Percentiles rank a stretch among this genome's conserved stretches.
Evolutionary conservation across 2,329 filamentous ascomycete genomes (phyloP).

Genomic region (Ilyonectria robusta): DNA sequence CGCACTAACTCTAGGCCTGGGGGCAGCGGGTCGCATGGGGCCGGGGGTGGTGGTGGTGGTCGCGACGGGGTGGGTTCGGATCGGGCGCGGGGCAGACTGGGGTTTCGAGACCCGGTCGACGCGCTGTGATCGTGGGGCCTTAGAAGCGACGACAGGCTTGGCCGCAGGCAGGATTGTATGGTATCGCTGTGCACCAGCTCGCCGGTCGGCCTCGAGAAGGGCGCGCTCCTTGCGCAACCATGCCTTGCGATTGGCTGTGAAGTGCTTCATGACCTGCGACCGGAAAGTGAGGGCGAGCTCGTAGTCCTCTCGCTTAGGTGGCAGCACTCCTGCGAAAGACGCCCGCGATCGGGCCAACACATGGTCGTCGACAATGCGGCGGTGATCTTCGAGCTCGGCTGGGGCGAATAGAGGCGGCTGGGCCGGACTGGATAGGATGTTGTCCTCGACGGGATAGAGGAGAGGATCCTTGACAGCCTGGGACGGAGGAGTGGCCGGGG

Average conservation of each 20-base stretch:
- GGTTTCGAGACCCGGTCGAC: constrained; percentile 56
- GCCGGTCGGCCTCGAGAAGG: constrained; percentile 63
- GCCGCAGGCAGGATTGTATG: constrained; percentile 60
- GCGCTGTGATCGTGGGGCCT: constrained; percentile 49
- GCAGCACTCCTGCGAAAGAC: constrained; percentile 60
- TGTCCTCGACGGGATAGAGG: constrained; percentile 67
- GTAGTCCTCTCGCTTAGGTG: constrained; percentile 68
- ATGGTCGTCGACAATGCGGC: constrained; percentile 66
- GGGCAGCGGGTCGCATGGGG: constrained; percentile 47
- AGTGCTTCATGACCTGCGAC: constrained; percentile 66
- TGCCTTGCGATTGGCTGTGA: constrained; percentile 57
- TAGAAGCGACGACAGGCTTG: constrained; percentile 51
- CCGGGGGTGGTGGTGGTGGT: constrained; percentile 43
- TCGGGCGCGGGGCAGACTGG: constrained; percentile 52
- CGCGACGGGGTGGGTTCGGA: constrained; percentile 48
- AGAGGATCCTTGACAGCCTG: constrained; percentile 67
- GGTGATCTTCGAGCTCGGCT: constrained; percentile 57
- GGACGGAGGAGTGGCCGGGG: constrained; percentile 47
- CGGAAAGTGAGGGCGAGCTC: constrained; percentile 66
- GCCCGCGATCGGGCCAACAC: constrained; percentile 59
- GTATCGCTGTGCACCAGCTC: constrained; percentile 56
- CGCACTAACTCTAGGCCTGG: constrained; percentile 55
- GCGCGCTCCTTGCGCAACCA: constrained; percentile 68
- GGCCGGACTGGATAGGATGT: constrained; percentile 55
- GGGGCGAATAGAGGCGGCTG: constrained; percentile 66